phyloP scores from a whole-genome alignment of 1,139 yeast species.

The Blastobotrys persicus region DNA sequence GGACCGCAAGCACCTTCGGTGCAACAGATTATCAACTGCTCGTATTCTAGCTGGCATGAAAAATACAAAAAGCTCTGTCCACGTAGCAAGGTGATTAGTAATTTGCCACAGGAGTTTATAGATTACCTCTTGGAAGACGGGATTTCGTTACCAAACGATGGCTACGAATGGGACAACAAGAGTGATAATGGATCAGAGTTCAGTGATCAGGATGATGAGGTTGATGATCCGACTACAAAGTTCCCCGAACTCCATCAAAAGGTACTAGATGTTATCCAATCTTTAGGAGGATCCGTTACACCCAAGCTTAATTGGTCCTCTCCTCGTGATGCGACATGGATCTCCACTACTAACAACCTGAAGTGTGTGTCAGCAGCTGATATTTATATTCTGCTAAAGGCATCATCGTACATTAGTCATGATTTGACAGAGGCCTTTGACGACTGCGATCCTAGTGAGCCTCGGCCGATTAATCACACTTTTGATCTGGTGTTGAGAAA shows the following conservation, averaged over 20 bases:
- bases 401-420: slow-evolving; percentile 84
- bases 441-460: slow-evolving; percentile 30
- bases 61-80: slow-evolving; percentile 51
- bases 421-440: slow-evolving; percentile 76
- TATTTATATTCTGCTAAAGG: slow-evolving; percentile 71
- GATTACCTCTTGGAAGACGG: slow-evolving; percentile 76
- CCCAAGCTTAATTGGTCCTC: slow-evolving; percentile 97
- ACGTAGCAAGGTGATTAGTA: slow-evolving; percentile 54
- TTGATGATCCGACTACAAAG: slow-evolving; percentile 39
- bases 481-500: slow-evolving; percentile 72
- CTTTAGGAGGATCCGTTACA: slow-evolving; percentile 58
- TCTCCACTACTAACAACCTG: slow-evolving; percentile 71
- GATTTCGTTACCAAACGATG: slow-evolving; percentile 56
- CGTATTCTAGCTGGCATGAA: slow-evolving; percentile 71
- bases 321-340: slow-evolving; percentile 95
- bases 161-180: slow-evolving; percentile 24
- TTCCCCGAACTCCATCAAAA: slow-evolving; percentile 60
- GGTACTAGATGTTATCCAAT: slow-evolving; percentile 45
- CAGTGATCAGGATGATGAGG: slow-evolving; percentile 69
- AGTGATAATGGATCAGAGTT: slow-evolving; percentile 49
- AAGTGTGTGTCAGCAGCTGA: slow-evolving; percentile 70
- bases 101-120: slow-evolving; percentile 66
- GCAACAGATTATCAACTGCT: slow-evolving; percentile 59
- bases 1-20: slow-evolving; percentile 10
- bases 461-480: slow-evolving; percentile 19